phyloP scores from a whole-genome alignment of 495 filamentous ascomycete genomes.

The Penicillium turbatum region DNA sequence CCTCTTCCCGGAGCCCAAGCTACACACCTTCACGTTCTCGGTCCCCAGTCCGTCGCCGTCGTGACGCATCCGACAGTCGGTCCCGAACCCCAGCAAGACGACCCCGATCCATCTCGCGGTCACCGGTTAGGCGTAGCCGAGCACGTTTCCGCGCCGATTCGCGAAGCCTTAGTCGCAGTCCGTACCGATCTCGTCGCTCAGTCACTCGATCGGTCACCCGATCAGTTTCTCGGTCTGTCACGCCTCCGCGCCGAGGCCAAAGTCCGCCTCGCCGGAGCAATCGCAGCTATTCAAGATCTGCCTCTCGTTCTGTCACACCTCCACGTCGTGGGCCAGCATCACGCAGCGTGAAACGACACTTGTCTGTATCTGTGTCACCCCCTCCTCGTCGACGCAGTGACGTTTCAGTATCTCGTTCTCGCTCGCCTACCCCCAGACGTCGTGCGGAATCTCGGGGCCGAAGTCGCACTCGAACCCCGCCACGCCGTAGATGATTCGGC shows the following conservation, averaged over 20 bases:
- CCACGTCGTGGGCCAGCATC: conserved; percentile 16
- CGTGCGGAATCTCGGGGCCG: conserved; percentile 19
- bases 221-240: conserved; percentile 31
- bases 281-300: conserved; percentile 32
- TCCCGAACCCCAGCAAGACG: conserved; percentile 17
- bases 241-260: conserved; percentile 28
- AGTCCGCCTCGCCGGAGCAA: conserved; percentile 12
- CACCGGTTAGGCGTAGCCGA: conserved; percentile 26
- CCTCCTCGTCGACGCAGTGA: conserved; percentile 23
- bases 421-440: conserved; percentile 25
- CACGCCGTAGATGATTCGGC: conserved; percentile 23
- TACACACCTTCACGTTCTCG: conserved; percentile 37
- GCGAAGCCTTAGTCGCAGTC: conserved; percentile 26
- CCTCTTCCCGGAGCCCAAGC: conserved; percentile 38
- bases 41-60: conserved; percentile 31
- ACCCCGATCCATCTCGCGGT: conserved; percentile 24
- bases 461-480: conserved; percentile 30
- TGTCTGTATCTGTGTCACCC: conserved; percentile 30
- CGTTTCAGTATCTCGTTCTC: conserved; percentile 25
- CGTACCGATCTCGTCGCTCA: conserved; percentile 23
- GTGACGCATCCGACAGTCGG: conserved; percentile 33
- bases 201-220: neutral
- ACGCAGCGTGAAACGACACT: conserved; percentile 14
- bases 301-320: conserved; percentile 35
- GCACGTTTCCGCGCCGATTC: conserved; percentile 24